These are phyloP conservation scores for Phytophthora sojae DNA, from an alignment of 352 stramenopile genomes.

Conservation along the genomic window DNA sequence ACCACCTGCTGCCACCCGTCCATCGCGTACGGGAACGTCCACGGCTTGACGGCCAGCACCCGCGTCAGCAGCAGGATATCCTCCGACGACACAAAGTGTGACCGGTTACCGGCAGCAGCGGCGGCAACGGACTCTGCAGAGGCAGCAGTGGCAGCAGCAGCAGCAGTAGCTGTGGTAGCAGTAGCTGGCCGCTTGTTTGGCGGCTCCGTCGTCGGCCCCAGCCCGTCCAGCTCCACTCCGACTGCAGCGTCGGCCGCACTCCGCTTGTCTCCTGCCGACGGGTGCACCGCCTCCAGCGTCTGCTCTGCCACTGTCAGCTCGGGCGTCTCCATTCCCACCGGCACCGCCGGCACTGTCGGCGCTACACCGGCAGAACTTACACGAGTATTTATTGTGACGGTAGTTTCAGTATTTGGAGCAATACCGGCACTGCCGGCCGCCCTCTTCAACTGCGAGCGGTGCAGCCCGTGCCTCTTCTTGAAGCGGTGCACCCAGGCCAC, in stretches of 20 bases:
- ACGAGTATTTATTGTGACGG: too few species aligned
- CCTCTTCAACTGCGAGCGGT: slow-evolving; percentile 25
- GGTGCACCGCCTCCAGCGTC: background rate
- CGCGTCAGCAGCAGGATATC: slow-evolving; percentile 40
- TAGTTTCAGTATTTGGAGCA: too few species aligned
- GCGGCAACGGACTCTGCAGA: too few species aligned
- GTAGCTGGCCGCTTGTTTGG: slow-evolving; percentile 16
- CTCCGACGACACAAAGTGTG: slow-evolving; percentile 41
- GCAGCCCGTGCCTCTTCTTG: slow-evolving; percentile 44
- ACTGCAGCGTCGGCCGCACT: background rate
- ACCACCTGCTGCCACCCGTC: slow-evolving; percentile 41
- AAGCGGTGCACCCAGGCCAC: slow-evolving; percentile 47
- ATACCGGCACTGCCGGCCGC: background rate
- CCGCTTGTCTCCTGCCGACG: background rate
- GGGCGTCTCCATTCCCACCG: too few species aligned
- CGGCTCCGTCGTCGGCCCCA: background rate
- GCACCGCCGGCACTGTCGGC: too few species aligned
- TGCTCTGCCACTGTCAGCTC: slow-evolving; percentile 7
- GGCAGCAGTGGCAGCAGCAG: background rate
- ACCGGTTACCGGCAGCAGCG: slow-evolving; percentile 4
- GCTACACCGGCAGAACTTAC: too few species aligned
- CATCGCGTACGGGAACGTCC: slow-evolving; percentile 29
- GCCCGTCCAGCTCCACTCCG: background rate
- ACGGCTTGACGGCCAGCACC: slow-evolving; percentile 34
- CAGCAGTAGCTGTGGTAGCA: background rate